These are phyloP conservation scores for Betula pendula DNA, from an alignment of 306 rosid genomes.

Conservation along the genomic window DNA sequence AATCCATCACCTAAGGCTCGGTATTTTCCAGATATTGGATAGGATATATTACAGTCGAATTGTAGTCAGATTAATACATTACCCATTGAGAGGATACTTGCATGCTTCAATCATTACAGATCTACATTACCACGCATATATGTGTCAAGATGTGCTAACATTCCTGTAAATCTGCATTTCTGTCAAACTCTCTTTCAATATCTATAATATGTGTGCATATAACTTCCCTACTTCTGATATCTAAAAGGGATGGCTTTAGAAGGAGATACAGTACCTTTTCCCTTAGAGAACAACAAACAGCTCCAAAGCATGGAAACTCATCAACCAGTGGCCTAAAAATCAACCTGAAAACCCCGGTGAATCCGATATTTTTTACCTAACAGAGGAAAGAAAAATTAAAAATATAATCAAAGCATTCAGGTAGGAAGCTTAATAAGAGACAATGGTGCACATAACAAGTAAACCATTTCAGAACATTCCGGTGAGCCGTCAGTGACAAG, in stretches of 20 bases:
- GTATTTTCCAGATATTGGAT: not conserved
- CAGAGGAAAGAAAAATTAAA: conserved; percentile 28
- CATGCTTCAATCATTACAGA: not conserved
- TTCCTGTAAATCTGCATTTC: not conserved
- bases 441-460: conserved; percentile 6
- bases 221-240: conserved; percentile 5
- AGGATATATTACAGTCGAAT: not conserved
- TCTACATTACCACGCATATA: not conserved
- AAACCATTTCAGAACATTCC: conserved; percentile 1
- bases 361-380: conserved; percentile 92
- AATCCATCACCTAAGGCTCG: not conserved
- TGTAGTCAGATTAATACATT: not conserved
- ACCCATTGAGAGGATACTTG: not conserved
- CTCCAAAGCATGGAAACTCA: conserved; percentile 96
- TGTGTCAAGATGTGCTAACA: not conserved
- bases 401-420: conserved; percentile 24
- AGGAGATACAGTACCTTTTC: conserved; percentile 64
- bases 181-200: not conserved
- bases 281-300: conserved; percentile 83
- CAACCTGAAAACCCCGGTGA: conserved; percentile 92
- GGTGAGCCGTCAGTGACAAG: conserved; percentile 18
- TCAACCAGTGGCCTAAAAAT: conserved; percentile 90
- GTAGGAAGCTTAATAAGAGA: conserved; percentile 15
- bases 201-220: not conserved
- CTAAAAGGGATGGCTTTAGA: conserved; percentile 16